Base-by-base conservation (phyloP, 768 basidiomycete species). In the Panus rudis region DNA sequence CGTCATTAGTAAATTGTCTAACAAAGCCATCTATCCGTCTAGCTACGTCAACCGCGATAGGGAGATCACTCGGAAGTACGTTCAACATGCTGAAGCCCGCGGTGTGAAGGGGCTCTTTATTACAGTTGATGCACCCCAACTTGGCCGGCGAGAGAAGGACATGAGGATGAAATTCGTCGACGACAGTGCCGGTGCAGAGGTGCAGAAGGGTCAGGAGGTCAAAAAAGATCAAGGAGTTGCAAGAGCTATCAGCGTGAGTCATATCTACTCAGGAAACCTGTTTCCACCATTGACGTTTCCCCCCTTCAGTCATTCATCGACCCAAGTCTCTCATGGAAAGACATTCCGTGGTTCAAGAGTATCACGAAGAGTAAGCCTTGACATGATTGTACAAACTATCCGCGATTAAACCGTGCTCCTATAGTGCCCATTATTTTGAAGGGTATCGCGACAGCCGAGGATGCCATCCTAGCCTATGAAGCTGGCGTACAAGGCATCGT, bases 111-210 rank as follows among this genome's bases (percentile, higher is more conserved):
- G 75, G 3, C 68, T 98, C 11, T 97, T 98, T 63, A 96, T 98
- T 60, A 97, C 94, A 0, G 94, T 98, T 21, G 94, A 98, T 65
- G 94, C 94, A 0, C 94, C 94, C 5, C 92, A 96, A 52, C 80
- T 98, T 8, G 94, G 94, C 33, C 78, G 92, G 11, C 76, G 93
- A 46, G 92, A 94, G 61, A 92, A 93, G 66, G 94, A 98, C 57
- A 97, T 98, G 92, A 74, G 94, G 20, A 86, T 86, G 80, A 94
- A 92, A 59, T 97, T 97, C 48, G 91, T 85, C 2, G 84, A 82
- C 25, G 79, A 79, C 52, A 75, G 75, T 17, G 71, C 73, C 10
- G 77, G 75, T 46, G 73, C 77, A 7, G 55, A 59, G 6, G 74
- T 72, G 49, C 76, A 75, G 57, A 66, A 65, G n/a, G 63, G 63